Base-by-base conservation (phyloP, 148 eudicot species). In the Silene uniflora region DNA sequence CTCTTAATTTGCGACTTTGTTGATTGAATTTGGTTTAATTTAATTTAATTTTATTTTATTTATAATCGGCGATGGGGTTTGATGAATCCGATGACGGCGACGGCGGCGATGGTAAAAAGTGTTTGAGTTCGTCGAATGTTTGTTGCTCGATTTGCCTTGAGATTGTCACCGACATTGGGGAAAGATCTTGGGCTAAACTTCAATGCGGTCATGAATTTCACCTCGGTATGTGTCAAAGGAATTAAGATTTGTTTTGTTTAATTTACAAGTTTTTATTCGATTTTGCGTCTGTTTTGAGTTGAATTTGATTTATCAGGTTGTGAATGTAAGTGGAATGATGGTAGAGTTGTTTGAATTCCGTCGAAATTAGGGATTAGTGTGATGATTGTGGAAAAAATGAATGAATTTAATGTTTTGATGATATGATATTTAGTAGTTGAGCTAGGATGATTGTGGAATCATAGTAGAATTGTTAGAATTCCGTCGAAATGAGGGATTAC, bases 131-230 rank as follows among this genome's bases (percentile, higher is more conserved):
- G 11, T 77, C 84, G 16, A 67, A 70, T 10, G 87, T 85, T 55
- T 84, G 89, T 59, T 95, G 98, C 69, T 95, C 98, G 66, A 91
- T 95, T 81, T 95, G 98, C 73, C 88, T 92, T 13, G 98, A 95
- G 62, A 70, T 46, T 32, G 96, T 95, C 32, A 74, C 82, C 52
- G 90, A 90, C 54, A 76, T 82, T 75, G 93, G 91, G 72, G 92
- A 83, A 59, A 88, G 98, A 85, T 90, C 98, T 46, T 88, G 91
- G 88, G 93, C 97, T 12, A 95, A 92, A 92, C 97, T 94, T 39
- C 89, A 83, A 82, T 94, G 98, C 42, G 96, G 96, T 19, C 98
- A 94, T 56, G 82, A 90, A 83, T 94, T 94, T 81, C 98, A 94
- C 76, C 92, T 94, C 5, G 98, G 98, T 94, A 70, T 69, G 91